Evolutionary conservation across 2,329 filamentous ascomycete species (phyloP).

Genomic region (Zasmidium citrigriseum): DNA sequence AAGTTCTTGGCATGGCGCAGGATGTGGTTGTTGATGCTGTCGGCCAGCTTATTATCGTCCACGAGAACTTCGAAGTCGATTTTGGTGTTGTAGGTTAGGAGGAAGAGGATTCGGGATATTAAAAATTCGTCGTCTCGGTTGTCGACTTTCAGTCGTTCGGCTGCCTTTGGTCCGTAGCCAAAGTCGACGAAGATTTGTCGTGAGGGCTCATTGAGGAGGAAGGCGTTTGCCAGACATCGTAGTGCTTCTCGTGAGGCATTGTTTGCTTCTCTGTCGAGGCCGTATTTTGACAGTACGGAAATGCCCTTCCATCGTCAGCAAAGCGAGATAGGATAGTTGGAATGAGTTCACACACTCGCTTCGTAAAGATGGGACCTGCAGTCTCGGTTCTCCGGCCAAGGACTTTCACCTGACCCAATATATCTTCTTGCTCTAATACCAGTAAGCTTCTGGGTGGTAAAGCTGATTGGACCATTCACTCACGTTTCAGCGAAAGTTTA

Average conservation of each 20-base stretch:
- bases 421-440: slow-evolving; percentile 60
- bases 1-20: slow-evolving; percentile 57
- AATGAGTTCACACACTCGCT: too few relatives aligned
- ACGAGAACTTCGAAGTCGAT: slow-evolving; percentile 67
- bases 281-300: slow-evolving; percentile 68
- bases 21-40: slow-evolving; percentile 68
- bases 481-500: slow-evolving; percentile 31
- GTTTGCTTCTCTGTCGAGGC: slow-evolving; percentile 65
- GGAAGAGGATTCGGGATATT: slow-evolving; percentile 72
- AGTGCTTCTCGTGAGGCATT: slow-evolving; percentile 71
- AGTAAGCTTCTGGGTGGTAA: slow-evolving; percentile 11
- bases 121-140: slow-evolving; percentile 85
- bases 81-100: slow-evolving; percentile 76
- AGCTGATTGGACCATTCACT: not conserved
- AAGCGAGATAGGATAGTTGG: not conserved
- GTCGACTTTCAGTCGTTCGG: slow-evolving; percentile 68
- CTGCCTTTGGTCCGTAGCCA: slow-evolving; percentile 67
- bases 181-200: slow-evolving; percentile 74
- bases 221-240: slow-evolving; percentile 80
- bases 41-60: slow-evolving; percentile 65
- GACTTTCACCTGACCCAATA: slow-evolving; percentile 69
- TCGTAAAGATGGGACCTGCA: slow-evolving; percentile 61
- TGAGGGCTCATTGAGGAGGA: slow-evolving; percentile 68
- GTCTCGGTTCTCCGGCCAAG: slow-evolving; percentile 71
- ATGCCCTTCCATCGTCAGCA: slow-evolving; percentile 62